Base-by-base conservation (phyloP, 371 early-diverging fungal genomes). In the Mucor mucedo region DNA sequence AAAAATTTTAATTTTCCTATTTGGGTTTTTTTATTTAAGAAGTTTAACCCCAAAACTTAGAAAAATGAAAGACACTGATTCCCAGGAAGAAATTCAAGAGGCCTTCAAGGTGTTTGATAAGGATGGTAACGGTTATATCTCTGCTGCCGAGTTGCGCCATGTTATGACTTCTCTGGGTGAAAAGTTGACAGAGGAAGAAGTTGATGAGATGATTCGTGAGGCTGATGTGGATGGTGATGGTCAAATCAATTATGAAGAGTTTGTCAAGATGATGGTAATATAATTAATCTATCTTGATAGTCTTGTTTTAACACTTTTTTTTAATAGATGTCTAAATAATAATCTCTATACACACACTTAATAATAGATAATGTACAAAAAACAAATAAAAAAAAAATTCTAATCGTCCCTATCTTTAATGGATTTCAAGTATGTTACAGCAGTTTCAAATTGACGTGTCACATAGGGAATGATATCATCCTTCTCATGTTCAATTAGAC, bases 231-330 rank as follows among this genome's bases (percentile, higher is more conserved):
- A 90, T 65, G 91, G 91, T 48, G 70, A 70, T 78, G 92, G 92
- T 55, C 83, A 85, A 68, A 90, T 96, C 68, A 91, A 94, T 75
- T 92, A 93, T 67, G 89, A 93, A 72, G 95, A 93, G 75, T 96
- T 96, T 71, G 90, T 91, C 70, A 92, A 91, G 78, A 93, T 95
- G 89, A 90, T 94, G 90, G 69, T 68, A 67, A 57, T 42, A 49
- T 3, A 33, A 14, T 16, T 7, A 13, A 40, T 30, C 10, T 50
- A 13, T 50, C 28, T 50, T 13, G 4, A 30, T 11, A 30, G 3
- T 50, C 3, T 28, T 10, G 44, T 9, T 42, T 42, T 42, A 42
- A 52, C 14, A n/a, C 45, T 32, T 42, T 4, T 40, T 50, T 41
- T 50, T 40, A 32, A 30, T 55, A 62, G 62, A 62, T 62, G 62